These are phyloP conservation scores for Tolypocladium amazonense DNA, from an alignment of 2,329 filamentous ascomycete species.

Conservation along the genomic window DNA sequence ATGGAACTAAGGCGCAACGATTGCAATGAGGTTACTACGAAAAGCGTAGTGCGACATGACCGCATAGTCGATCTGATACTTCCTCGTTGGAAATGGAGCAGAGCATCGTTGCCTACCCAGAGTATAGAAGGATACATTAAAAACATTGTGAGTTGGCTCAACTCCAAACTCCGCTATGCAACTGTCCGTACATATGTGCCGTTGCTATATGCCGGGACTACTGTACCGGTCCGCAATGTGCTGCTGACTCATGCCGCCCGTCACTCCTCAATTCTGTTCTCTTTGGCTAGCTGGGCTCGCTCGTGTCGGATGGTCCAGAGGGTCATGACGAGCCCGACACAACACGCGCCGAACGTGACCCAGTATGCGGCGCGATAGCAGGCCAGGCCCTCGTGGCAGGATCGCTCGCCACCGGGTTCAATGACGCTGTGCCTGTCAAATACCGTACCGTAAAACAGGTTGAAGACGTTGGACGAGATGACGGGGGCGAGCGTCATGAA, in stretches of 20 bases:
- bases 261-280: conserved; percentile 18
- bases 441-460: conserved; percentile 75
- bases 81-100: too few relatives aligned
- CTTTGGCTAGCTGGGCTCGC: conserved; percentile 25
- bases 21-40: background rate
- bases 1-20: background rate
- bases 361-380: conserved; percentile 79
- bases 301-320: conserved; percentile 60
- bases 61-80: too few relatives aligned
- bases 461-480: conserved; percentile 82
- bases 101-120: background rate
- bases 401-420: conserved; percentile 55
- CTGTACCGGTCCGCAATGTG: background rate
- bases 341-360: conserved; percentile 63
- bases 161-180: background rate
- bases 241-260: background rate
- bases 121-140: background rate
- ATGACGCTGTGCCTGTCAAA: conserved; percentile 72
- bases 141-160: background rate
- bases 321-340: conserved; percentile 57
- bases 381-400: conserved; percentile 64
- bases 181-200: background rate
- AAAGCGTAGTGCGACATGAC: background rate
- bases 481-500: conserved; percentile 87
- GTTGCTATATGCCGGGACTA: too few relatives aligned